These are phyloP conservation scores for Phytophthora podocarpi DNA, from an alignment of 352 stramenopile genomes.

Conservation along the genomic window DNA sequence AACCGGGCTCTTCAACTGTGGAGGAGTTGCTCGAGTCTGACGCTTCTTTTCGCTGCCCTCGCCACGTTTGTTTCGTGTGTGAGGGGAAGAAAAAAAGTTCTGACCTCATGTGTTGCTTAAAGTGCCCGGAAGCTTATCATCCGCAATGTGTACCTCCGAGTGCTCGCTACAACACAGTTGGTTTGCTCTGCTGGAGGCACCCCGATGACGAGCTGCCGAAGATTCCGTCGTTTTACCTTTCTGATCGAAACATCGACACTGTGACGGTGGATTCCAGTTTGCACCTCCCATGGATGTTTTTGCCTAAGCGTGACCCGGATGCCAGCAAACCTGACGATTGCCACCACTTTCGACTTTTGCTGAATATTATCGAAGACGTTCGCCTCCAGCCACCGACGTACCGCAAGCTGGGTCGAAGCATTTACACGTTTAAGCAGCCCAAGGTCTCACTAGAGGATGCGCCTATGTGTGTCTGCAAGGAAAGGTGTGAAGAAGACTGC, in stretches of 20 bases:
- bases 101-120: slow-evolving; percentile 91
- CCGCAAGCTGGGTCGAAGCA: slow-evolving; percentile 74
- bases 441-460: slow-evolving; percentile 80
- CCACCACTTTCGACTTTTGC: slow-evolving; percentile 82
- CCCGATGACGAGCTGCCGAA: slow-evolving; percentile 70
- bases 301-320: slow-evolving; percentile 70
- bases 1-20: slow-evolving; percentile 35
- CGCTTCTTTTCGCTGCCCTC: slow-evolving; percentile 88
- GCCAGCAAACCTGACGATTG: slow-evolving; percentile 50
- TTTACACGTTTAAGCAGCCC: slow-evolving; percentile 88
- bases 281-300: slow-evolving; percentile 78
- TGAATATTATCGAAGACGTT: slow-evolving; percentile 74
- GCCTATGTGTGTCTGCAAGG: slow-evolving; percentile 80
- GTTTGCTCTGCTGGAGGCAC: slow-evolving; percentile 92
- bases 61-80: slow-evolving; percentile 83
- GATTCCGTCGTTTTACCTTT: slow-evolving; percentile 77
- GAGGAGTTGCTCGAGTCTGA: slow-evolving; percentile 70
- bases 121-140: slow-evolving; percentile 93
- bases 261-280: slow-evolving; percentile 82
- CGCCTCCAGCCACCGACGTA: slow-evolving; percentile 77
- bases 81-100: slow-evolving; percentile 74
- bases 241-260: slow-evolving; percentile 62
- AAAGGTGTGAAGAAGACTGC: slow-evolving; percentile 90
- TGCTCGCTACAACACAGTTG: slow-evolving; percentile 92
- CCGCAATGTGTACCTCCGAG: slow-evolving; percentile 92